Percentiles rank a stretch among this genome's conserved stretches.
phyloP scores from a whole-genome alignment of 192 early-diverging fungal species.

The Coemansia sp. region DNA sequence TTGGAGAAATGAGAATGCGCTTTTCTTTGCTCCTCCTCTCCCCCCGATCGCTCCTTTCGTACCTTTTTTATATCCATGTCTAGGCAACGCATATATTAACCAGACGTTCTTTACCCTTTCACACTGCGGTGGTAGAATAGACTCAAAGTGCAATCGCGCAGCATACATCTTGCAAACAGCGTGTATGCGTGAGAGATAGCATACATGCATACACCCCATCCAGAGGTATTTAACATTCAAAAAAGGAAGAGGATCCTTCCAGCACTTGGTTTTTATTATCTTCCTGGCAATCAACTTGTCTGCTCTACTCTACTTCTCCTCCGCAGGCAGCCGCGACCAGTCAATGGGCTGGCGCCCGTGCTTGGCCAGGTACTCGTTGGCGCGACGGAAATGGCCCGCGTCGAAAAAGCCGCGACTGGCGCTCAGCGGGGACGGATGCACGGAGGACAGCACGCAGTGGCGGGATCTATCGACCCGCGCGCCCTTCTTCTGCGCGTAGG shows the following conservation, averaged over 20 bases:
- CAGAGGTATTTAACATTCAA: too few species aligned
- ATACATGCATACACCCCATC: too few species aligned
- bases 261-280: background rate
- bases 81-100: too few species aligned
- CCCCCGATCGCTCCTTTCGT: too few species aligned
- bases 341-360: constrained; percentile 27
- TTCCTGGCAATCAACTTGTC: background rate
- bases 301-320: constrained; percentile 2
- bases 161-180: background rate
- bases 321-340: constrained; percentile 30
- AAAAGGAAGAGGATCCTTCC: too few species aligned
- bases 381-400: constrained; percentile 78
- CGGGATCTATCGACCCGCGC: constrained; percentile 68
- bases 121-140: too few species aligned
- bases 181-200: too few species aligned
- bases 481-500: constrained; percentile 85
- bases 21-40: too few species aligned
- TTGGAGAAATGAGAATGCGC: too few species aligned
- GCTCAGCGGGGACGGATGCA: constrained; percentile 90
- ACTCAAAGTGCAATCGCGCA: too few species aligned
- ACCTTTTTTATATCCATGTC: too few species aligned
- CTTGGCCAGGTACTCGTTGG: constrained; percentile 78
- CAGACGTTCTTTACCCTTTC: too few species aligned
- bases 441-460: constrained; percentile 80
- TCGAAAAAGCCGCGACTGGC: constrained; percentile 88